A percentile compares a stretch with the other conserved stretches of the same genome.
Conservation (phyloP, 2,329 filamentous ascomycete genomes). For the Dryadomyces quercivorus region DNA sequence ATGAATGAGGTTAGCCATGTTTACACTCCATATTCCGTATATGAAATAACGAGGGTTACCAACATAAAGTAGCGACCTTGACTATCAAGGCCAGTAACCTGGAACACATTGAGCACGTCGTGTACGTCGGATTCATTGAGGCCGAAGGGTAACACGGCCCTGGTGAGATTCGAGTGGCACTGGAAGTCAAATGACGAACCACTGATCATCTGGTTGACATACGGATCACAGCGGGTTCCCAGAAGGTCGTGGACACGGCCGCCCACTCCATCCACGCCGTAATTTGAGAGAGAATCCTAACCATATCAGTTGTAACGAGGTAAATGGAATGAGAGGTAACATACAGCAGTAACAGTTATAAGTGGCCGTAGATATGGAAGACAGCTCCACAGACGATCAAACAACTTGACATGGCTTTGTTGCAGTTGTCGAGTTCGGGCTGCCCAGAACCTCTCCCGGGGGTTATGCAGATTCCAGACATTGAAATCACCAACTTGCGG, state of each 20-base stretch:
- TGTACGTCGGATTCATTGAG: constrained; percentile 65
- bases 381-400: constrained; percentile 66
- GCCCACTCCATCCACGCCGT: constrained; percentile 50
- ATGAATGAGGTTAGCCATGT: background rate
- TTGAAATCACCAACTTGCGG: constrained; percentile 79
- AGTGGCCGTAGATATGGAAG: constrained; percentile 67
- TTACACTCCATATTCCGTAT: background rate
- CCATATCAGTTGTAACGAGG: too few species aligned
- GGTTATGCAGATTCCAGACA: constrained; percentile 66
- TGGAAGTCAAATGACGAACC: constrained; percentile 67
- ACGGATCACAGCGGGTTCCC: constrained; percentile 75
- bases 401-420: constrained; percentile 57
- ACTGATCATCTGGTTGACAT: constrained; percentile 63
- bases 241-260: constrained; percentile 65
- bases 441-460: constrained; percentile 74
- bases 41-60: background rate
- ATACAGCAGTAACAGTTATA: constrained; percentile 47
- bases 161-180: constrained; percentile 70
- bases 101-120: constrained; percentile 78
- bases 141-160: constrained; percentile 57
- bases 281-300: constrained; percentile 49
- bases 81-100: constrained; percentile 66
- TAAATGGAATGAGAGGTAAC: background rate
- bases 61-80: constrained; percentile 68
- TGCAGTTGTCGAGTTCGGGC: constrained; percentile 68